These are phyloP conservation scores for Pyricularia sp. DNA, from an alignment of 2,329 filamentous ascomycete genomes.

Conservation along the genomic window DNA sequence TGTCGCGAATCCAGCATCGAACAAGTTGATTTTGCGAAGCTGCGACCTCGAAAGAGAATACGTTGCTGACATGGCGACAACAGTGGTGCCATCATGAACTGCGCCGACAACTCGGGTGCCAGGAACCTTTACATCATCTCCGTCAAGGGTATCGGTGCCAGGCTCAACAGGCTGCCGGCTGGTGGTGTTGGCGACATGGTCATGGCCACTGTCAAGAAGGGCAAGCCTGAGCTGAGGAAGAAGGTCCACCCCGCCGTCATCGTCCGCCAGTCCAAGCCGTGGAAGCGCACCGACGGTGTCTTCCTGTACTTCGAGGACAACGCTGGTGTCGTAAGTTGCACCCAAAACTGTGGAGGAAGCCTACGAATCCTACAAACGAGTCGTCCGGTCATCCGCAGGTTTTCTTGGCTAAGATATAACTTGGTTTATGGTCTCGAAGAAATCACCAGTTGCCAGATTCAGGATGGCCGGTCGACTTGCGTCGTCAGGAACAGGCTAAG, in stretches of 20 bases:
- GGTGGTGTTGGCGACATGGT: conserved; percentile 99
- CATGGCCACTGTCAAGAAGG: conserved; percentile 99
- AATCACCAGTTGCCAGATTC: background rate
- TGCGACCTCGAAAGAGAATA: conserved; percentile 11
- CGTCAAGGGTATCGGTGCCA: conserved; percentile 96
- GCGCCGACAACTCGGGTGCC: conserved; percentile 97
- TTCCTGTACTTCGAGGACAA: conserved; percentile 99
- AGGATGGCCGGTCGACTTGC: background rate
- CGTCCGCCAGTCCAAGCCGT: conserved; percentile 97
- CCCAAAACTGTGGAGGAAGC: background rate
- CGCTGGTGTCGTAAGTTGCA: conserved; percentile 78
- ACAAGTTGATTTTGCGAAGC: background rate
- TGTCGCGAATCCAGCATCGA: background rate
- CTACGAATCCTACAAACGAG: background rate
- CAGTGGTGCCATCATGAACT: conserved; percentile 99
- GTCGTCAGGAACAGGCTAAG: background rate
- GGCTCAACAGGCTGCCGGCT: conserved; percentile 92
- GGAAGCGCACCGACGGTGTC: conserved; percentile 95
- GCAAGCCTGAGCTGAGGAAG: conserved; percentile 99
- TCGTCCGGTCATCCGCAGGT: background rate
- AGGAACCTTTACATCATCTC: conserved; percentile 99
- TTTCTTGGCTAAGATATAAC: background rate
- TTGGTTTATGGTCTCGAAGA: background rate
- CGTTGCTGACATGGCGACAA: background rate
- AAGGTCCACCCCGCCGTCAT: conserved; percentile 99